phyloP scores from a whole-genome alignment of 495 filamentous ascomycete genomes.

The Symbiotaphrina buchneri region DNA sequence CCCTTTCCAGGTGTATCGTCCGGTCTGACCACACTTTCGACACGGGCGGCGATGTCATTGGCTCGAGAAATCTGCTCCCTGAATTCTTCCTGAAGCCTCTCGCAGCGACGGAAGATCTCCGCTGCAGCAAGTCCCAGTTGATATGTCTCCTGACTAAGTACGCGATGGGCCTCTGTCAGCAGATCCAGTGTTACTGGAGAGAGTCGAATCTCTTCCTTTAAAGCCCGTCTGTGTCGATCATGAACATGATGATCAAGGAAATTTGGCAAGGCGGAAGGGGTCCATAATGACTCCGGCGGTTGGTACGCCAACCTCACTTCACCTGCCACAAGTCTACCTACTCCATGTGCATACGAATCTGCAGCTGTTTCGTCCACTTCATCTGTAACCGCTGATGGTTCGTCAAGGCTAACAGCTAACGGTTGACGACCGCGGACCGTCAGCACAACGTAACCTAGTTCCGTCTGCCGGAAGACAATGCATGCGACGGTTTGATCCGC shows the following conservation, averaged over 20 bases:
- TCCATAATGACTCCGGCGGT: conserved; percentile 39
- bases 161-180: conserved; percentile 53
- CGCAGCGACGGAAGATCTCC: conserved; percentile 60
- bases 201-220: conserved; percentile 51
- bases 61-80: conserved; percentile 44
- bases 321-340: conserved; percentile 15
- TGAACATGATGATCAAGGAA: conserved; percentile 38
- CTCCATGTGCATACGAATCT: no score
- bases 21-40: conserved; percentile 42
- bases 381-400: background rate
- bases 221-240: conserved; percentile 29
- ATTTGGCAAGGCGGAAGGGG: conserved; percentile 28
- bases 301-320: conserved; percentile 47
- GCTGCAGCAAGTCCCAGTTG: conserved; percentile 49
- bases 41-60: conserved; percentile 38
- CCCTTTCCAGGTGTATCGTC: conserved; percentile 20
- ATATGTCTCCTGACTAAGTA: conserved; percentile 51
- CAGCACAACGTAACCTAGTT: conserved; percentile 60
- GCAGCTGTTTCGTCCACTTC: conserved; percentile 11
- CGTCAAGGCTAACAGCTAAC: conserved; percentile 41
- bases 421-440: conserved; percentile 41
- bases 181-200: conserved; percentile 53
- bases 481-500: conserved; percentile 23
- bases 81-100: conserved; percentile 49
- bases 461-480: conserved; percentile 44